Conservation (phyloP, 2,329 filamentous ascomycete species). For the Dothistroma pini region DNA sequence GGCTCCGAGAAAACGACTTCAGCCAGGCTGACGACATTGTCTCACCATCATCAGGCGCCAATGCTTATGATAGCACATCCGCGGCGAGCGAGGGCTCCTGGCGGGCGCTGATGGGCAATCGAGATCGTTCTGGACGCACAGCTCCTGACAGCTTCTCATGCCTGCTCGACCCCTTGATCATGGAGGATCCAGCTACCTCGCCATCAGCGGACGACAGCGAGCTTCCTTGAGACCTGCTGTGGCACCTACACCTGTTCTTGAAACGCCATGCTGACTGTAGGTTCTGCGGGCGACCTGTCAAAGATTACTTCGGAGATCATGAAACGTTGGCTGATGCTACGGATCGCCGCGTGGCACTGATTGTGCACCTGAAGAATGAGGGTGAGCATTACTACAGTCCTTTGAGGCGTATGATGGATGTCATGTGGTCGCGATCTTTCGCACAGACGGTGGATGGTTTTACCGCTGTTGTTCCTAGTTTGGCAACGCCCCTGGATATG, state of each 20-base stretch:
- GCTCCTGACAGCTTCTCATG: background rate
- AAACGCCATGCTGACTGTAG: background rate
- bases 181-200: background rate
- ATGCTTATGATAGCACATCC: background rate
- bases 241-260: background rate
- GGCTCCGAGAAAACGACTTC: background rate
- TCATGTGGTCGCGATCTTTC: background rate
- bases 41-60: background rate
- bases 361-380: background rate
- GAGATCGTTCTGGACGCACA: background rate
- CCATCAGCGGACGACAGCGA: background rate
- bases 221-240: background rate
- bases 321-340: background rate
- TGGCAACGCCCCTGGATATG: background rate
- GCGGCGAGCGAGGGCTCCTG: background rate
- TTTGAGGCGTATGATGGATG: background rate
- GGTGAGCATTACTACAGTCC: background rate
- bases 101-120: background rate
- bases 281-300: background rate
- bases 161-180: background rate
- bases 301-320: background rate
- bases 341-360: background rate
- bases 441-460: background rate
- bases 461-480: background rate
- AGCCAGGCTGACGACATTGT: background rate